Percentiles rank a stretch among this genome's conserved stretches.
Conservation (phyloP, 805 yeast species). For the Sugiyamaella americana region DNA sequence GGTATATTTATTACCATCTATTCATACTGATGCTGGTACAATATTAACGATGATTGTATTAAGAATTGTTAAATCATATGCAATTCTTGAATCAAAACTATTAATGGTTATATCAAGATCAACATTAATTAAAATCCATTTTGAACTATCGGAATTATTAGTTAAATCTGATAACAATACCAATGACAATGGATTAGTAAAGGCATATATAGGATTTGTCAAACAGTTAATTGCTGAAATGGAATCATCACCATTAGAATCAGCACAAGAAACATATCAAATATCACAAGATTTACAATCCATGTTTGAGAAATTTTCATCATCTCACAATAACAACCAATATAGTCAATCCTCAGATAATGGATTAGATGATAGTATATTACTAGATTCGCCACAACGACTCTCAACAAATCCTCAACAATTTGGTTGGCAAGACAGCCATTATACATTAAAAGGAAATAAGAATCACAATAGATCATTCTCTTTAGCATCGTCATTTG, state of each 20-base stretch:
- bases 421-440: slow-evolving; percentile 3
- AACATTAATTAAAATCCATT: slow-evolving; percentile 28
- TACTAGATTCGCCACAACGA: not conserved
- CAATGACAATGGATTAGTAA: slow-evolving; percentile 18
- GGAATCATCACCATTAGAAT: slow-evolving; percentile 25
- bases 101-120: slow-evolving; percentile 29
- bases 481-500: slow-evolving; percentile 7
- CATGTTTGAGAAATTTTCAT: slow-evolving; percentile 27
- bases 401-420: not conserved
- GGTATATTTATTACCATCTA: slow-evolving; percentile 20
- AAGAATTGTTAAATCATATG: slow-evolving; percentile 23
- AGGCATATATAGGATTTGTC: slow-evolving; percentile 26
- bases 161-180: slow-evolving; percentile 10
- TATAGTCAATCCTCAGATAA: not conserved
- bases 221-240: slow-evolving; percentile 24
- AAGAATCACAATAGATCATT: not conserved
- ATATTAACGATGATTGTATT: slow-evolving; percentile 28
- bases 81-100: slow-evolving; percentile 26
- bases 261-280: slow-evolving; percentile 28
- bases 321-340: not conserved
- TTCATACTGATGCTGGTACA: slow-evolving; percentile 26
- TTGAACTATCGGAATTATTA: slow-evolving; percentile 24
- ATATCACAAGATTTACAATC: slow-evolving; percentile 26
- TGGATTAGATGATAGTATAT: not conserved
- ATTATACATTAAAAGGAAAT: not conserved